phyloP scores from a whole-genome alignment of 192 early-diverging fungal genomes.

The Podila minutissima region DNA sequence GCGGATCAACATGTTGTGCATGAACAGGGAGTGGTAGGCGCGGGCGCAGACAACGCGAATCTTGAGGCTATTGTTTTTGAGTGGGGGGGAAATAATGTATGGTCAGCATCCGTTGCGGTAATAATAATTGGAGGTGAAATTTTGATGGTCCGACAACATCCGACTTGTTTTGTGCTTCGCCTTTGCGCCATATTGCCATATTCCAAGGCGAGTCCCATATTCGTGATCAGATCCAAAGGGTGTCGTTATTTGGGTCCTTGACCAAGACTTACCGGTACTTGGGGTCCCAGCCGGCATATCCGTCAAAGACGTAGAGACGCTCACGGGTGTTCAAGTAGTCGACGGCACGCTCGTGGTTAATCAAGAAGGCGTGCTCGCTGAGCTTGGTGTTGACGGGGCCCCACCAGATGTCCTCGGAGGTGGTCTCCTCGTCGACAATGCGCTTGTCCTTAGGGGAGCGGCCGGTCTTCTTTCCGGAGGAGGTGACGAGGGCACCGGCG shows the following conservation, averaged over 20 bases:
- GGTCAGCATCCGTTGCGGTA: not conserved
- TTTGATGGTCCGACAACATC: not conserved
- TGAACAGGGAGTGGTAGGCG: conserved; percentile 97
- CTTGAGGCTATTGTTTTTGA: conserved; percentile 72
- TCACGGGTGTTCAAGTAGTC: conserved; percentile 97
- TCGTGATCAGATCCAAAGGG: not conserved
- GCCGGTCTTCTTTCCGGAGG: conserved; percentile 93
- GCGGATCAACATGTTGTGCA: conserved; percentile 99
- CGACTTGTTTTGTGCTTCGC: conserved; percentile 5
- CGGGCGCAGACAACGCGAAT: conserved; percentile 94
- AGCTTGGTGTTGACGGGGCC: conserved; percentile 98
- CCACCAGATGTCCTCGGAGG: conserved; percentile 95
- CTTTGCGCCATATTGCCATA: not conserved
- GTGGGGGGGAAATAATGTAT: not conserved
- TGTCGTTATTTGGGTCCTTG: not conserved
- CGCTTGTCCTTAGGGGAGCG: conserved; percentile 98
- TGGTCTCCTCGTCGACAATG: conserved; percentile 90
- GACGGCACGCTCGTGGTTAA: conserved; percentile 95
- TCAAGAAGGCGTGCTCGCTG: conserved; percentile 82
- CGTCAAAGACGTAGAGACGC: conserved; percentile 96
- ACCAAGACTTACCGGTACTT: conserved; percentile 76
- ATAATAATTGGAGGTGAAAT: not conserved
- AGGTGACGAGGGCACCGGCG: conserved; percentile 90
- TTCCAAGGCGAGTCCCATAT: not conserved
- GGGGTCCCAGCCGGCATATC: conserved; percentile 98